Evolutionary conservation across 2,329 filamentous ascomycete species (phyloP), one percentile per base, ranked within the genome.

Genomic region (Sporothrix sp.): DNA sequence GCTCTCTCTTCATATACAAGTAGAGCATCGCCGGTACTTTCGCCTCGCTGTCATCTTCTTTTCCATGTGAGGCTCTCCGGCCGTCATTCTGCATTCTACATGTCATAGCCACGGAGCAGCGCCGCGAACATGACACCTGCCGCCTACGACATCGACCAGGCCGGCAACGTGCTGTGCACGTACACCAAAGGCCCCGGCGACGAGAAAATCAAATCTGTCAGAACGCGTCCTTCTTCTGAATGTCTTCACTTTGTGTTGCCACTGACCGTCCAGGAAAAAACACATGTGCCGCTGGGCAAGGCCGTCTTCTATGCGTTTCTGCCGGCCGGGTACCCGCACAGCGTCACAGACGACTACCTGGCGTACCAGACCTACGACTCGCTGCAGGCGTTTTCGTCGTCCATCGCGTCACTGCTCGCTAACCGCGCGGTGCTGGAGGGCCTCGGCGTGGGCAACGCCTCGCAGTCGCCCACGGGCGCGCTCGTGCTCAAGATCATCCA

Each of bases 271-370:
- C 46, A 66, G 65, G 62, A 65, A 51, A 65, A 63, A 57, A 66
- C 65, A 27, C 58, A 62, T 16, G 64, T 66, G 0, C 64, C 65
- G 4, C 57, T 63, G 7, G 57, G 61, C 55, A 71, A 71, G 54
- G 62, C 63, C 14, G 51, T 72, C 8, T 62, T 89, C 37, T 82
- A 87, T 58, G 78, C 90, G 25, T 95, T 95, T 62, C 74, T 95
- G 1, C 90, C 90, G 0, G 82, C 85, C 1, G 89, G 89, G n/a
- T 96, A 84, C 65, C 90, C 89, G 1, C 79, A 89, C 58, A 93
- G 84, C 44, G 90, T 96, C 27, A 91, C 85, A 1, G 71, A 79
- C 13, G 89, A 96, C 66, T 96, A 96, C 66, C 71, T 88, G 4
- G 74, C 83, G 69, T 94, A 78, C 64, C 82, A 75, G 59, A 72